Conservation (phyloP, 1,284 basidiomycete species). For the Leccinum griseonigrum region DNA sequence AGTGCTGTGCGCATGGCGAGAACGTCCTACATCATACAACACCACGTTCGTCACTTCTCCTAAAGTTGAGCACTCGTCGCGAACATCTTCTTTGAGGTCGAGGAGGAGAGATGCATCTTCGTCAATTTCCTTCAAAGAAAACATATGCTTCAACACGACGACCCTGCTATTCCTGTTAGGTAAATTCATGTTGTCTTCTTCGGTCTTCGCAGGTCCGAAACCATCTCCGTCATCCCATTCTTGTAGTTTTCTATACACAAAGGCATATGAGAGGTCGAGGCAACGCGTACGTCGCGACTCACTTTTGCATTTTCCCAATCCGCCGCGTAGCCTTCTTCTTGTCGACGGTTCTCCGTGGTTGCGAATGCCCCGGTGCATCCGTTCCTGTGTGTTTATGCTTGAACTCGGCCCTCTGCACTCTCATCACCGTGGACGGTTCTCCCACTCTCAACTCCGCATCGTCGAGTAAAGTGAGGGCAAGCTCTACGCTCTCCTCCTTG, state of each 20-base stretch:
- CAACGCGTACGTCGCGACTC: slow-evolving; percentile 26
- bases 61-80: slow-evolving; percentile 88
- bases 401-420: slow-evolving; percentile 85
- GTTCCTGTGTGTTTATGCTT: slow-evolving; percentile 51
- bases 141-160: slow-evolving; percentile 95
- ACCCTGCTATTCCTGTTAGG: slow-evolving; percentile 68
- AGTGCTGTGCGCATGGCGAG: background rate
- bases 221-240: slow-evolving; percentile 89
- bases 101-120: slow-evolving; percentile 86
- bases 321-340: slow-evolving; percentile 79
- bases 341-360: slow-evolving; percentile 69
- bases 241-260: slow-evolving; percentile 60
- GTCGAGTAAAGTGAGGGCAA: slow-evolving; percentile 87
- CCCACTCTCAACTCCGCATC: slow-evolving; percentile 92
- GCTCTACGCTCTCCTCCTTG: slow-evolving; percentile 90
- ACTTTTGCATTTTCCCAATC: slow-evolving; percentile 91
- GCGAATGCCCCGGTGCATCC: slow-evolving; percentile 31
- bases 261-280: background rate
- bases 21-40: slow-evolving; percentile 85
- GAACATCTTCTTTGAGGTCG: slow-evolving; percentile 94
- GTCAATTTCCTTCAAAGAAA: slow-evolving; percentile 83
- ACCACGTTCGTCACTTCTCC: slow-evolving; percentile 97
- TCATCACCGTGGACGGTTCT: slow-evolving; percentile 72
- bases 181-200: slow-evolving; percentile 46
- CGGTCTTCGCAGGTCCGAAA: slow-evolving; percentile 66